Evolutionary conservation across 176 grass and related monocot species (phyloP), one percentile per base, ranked within the genome.

Genomic region (Juncus inflexus): DNA sequence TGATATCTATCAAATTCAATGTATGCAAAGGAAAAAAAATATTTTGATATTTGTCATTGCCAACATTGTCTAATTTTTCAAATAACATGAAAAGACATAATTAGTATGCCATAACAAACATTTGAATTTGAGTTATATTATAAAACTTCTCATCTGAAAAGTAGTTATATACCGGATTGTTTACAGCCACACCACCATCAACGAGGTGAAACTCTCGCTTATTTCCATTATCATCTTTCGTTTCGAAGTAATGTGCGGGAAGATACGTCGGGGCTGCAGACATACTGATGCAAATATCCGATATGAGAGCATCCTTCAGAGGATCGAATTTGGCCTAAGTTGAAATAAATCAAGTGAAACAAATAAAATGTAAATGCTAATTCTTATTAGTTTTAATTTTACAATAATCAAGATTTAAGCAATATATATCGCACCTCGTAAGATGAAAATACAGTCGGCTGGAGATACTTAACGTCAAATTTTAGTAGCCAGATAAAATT

Each of bases 191-290:
- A 4, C 86, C 90, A 51, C 90, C 90, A 63, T 90, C 90, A 38
- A 90, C 80, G 43, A 95, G 83, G 61, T 95, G 82, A 42, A 80
- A 95, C 4, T 82, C 70, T 12, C 68, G 53, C 4, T 10, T 55
- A 42, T 75, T 81, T 3, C 72, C 86, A 3, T 11, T 16, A 42
- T 14, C 37, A 39, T 90, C 78, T 3, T 53, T 28, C 5, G 78
- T 90, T 74, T 65, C n/a, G 55, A 95, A 95, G 51, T 78, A 75
- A 55, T 95, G 80, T 2, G 77, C 78, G 0, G 90, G 80, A 43
- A 95, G 75, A 78, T 74, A 84, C 2, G 90, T 95, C 2, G 83
- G 83, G 11, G 90, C 90, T 13, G 90, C 90, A 4, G 90, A 95
- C 3, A 79, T 95, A 77, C 83, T 50, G 66, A 90, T 86, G 69